These are phyloP conservation scores for Serpula lacrymans DNA, from an alignment of 768 basidiomycete genomes.

Conservation along the genomic window DNA sequence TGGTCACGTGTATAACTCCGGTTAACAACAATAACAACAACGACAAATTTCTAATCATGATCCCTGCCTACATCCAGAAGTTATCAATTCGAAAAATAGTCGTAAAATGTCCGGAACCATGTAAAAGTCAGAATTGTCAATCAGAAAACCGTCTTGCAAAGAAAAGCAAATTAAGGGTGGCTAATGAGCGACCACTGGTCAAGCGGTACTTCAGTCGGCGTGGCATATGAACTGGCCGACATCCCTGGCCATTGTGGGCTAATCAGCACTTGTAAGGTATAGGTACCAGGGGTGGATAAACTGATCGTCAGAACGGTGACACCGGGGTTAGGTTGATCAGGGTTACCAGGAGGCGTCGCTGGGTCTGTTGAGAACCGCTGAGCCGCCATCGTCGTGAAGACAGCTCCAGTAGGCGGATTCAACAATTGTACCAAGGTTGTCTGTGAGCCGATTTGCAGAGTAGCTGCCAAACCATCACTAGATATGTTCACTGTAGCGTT, in stretches of 20 bases:
- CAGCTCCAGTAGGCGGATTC: constrained; percentile 61
- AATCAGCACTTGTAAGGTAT: constrained; percentile 82
- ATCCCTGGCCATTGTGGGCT: constrained; percentile 89
- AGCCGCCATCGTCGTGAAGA: constrained; percentile 55
- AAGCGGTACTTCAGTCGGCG: constrained; percentile 68
- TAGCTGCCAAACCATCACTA: constrained; percentile 62
- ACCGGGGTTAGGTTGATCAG: constrained; percentile 73
- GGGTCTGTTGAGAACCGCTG: constrained; percentile 60
- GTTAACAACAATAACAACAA: too few relatives aligned
- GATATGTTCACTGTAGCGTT: constrained; percentile 77
- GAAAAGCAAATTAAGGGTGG: constrained; percentile 40
- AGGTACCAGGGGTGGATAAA: constrained; percentile 60
- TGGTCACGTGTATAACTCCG: too few relatives aligned
- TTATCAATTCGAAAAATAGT: too few relatives aligned
- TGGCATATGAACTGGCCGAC: constrained; percentile 55
- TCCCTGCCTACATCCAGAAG: too few relatives aligned
- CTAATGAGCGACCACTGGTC: constrained; percentile 76
- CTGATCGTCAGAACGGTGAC: constrained; percentile 79
- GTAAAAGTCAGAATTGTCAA: too few relatives aligned
- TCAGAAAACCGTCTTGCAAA: too few relatives aligned
- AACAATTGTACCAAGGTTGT: constrained; percentile 65
- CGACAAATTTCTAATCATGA: too few relatives aligned
- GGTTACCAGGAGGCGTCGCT: constrained; percentile 48
- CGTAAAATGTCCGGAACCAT: too few relatives aligned
- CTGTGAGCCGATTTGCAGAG: constrained; percentile 66